These are phyloP conservation scores for Stagonosporopsis vannaccii DNA, from an alignment of 2,329 filamentous ascomycete genomes.

Conservation along the genomic window DNA sequence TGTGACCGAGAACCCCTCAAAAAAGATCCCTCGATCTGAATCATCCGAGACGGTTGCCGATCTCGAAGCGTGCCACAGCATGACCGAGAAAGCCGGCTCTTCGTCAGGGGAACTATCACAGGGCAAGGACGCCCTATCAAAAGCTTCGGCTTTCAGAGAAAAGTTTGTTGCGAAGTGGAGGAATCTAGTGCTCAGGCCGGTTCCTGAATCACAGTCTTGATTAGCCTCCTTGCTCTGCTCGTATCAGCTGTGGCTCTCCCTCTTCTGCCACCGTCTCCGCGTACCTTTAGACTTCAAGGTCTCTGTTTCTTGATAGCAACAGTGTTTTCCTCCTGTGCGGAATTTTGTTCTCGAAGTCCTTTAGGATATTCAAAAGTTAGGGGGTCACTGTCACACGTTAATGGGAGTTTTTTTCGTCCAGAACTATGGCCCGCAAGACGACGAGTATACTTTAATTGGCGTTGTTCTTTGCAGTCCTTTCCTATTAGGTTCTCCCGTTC, in stretches of 20 bases:
- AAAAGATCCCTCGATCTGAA: constrained; percentile 31
- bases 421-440: too few relatives aligned
- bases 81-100: neutral
- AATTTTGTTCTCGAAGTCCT: neutral
- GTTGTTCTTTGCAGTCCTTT: too few relatives aligned
- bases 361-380: too few relatives aligned
- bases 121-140: neutral
- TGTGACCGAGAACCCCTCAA: constrained; percentile 31
- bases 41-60: constrained; percentile 38
- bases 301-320: neutral
- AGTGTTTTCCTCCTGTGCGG: neutral
- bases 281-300: neutral
- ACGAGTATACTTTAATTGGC: too few relatives aligned
- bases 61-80: constrained; percentile 30
- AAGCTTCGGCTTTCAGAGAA: neutral
- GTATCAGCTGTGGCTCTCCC: neutral
- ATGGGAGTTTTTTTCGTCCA: too few relatives aligned
- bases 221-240: neutral
- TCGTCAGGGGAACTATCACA: neutral
- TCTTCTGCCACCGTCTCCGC: neutral
- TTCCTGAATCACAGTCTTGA: neutral
- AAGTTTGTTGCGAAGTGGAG: neutral
- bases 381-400: too few relatives aligned
- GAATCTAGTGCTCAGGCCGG: constrained; percentile 3
- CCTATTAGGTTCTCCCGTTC: neutral